Percentiles rank a stretch among this genome's conserved stretches.
phyloP scores from a whole-genome alignment of 2,329 filamentous ascomycete species.

The Gnomoniopsis smithogilvyi region DNA sequence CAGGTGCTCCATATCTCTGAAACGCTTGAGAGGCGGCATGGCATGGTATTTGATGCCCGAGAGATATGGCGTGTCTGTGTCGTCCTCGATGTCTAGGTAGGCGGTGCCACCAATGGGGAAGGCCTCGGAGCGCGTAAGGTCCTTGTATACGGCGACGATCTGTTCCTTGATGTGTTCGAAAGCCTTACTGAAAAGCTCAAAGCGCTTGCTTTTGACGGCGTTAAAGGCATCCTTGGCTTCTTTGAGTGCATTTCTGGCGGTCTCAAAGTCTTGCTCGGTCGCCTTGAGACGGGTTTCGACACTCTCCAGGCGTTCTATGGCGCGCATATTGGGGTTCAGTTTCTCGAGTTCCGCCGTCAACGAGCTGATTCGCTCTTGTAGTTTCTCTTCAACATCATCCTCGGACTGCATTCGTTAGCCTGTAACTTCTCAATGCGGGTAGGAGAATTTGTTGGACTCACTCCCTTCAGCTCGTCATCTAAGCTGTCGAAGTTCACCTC shows the following conservation, averaged over 20 bases:
- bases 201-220: constrained; percentile 74
- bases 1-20: constrained; percentile 98
- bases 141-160: constrained; percentile 90
- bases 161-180: constrained; percentile 94
- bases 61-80: constrained; percentile 93
- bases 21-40: constrained; percentile 97
- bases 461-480: constrained; percentile 77
- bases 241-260: constrained; percentile 71
- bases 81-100: constrained; percentile 89
- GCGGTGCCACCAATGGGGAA: constrained; percentile 88
- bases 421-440: neutral
- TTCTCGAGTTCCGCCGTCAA: constrained; percentile 83
- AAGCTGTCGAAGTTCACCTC: constrained; percentile 80
- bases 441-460: constrained; percentile 38
- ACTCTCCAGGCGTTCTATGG: constrained; percentile 83
- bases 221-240: constrained; percentile 81
- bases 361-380: constrained; percentile 73
- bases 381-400: constrained; percentile 67
- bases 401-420: constrained; percentile 52
- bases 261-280: constrained; percentile 86
- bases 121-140: constrained; percentile 84
- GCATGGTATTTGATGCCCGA: constrained; percentile 97
- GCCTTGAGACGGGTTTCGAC: constrained; percentile 79
- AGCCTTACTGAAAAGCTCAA: constrained; percentile 91
- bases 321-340: constrained; percentile 94